phyloP scores from a whole-genome alignment of 345 rosid genomes.

The Citrus sinensis region DVS_A1.0 CM039167.1:14248001-14248500 shows the following conservation, averaged over 20 bases:
- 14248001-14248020: background rate
- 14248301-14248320: slow-evolving; percentile 97
- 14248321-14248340: slow-evolving; percentile 88
- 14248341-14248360: slow-evolving; percentile 84
- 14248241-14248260: slow-evolving; percentile 98
- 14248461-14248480: background rate
- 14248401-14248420: slow-evolving; percentile 82
- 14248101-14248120: background rate
- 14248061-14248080: background rate
- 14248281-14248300: slow-evolving; percentile 88
- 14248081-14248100: background rate
- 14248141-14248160: slow-evolving; percentile 97
- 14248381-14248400: slow-evolving; percentile 91
- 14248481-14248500: too few relatives aligned
- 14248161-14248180: slow-evolving; percentile 94
- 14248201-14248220: slow-evolving; percentile 48
- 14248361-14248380: slow-evolving; percentile 97
- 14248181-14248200: slow-evolving; percentile 68
- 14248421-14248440: slow-evolving; percentile 62
- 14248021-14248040: too few relatives aligned
- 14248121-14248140: slow-evolving; percentile 16
- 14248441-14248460: slow-evolving; percentile 51
- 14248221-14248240: slow-evolving; percentile 81
- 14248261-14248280: slow-evolving; percentile 94
- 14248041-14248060: background rate